Conservation (phyloP, 1,284 basidiomycete genomes). For the Inonotus obliquus region DNA sequence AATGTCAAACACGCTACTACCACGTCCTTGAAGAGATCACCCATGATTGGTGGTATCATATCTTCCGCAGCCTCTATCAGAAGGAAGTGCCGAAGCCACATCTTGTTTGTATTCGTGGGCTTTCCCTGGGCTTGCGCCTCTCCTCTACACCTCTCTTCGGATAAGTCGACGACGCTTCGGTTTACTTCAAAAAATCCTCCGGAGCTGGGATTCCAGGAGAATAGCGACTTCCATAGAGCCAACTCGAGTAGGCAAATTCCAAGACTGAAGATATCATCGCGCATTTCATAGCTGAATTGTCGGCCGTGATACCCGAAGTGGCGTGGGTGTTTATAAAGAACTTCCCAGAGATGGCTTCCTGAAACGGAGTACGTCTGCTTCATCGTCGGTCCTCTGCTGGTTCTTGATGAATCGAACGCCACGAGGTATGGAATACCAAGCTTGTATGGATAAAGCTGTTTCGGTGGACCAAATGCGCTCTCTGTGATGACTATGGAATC, state of each 20-base stretch:
- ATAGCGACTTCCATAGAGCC: conserved; percentile 13
- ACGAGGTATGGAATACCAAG: conserved; percentile 5
- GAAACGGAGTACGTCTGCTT: background rate
- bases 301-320: background rate
- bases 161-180: background rate
- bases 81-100: background rate
- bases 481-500: background rate
- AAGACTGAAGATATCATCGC: conserved; percentile 16
- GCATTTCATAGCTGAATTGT: conserved; percentile 7
- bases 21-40: conserved; percentile 3
- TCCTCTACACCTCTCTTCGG: background rate
- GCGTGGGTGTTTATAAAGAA: conserved; percentile 5
- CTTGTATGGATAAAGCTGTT: background rate
- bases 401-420: background rate
- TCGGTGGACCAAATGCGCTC: background rate
- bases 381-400: background rate
- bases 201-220: background rate
- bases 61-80: background rate
- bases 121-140: background rate
- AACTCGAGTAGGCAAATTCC: conserved; percentile 16
- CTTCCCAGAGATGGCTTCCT: background rate
- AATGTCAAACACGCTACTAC: conserved; percentile 8
- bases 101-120: background rate
- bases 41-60: background rate
- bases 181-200: background rate